These are phyloP conservation scores for Oryza glumipatula DNA, from an alignment of 176 grass and related monocot genomes.

Conservation along the genomic window DNA sequence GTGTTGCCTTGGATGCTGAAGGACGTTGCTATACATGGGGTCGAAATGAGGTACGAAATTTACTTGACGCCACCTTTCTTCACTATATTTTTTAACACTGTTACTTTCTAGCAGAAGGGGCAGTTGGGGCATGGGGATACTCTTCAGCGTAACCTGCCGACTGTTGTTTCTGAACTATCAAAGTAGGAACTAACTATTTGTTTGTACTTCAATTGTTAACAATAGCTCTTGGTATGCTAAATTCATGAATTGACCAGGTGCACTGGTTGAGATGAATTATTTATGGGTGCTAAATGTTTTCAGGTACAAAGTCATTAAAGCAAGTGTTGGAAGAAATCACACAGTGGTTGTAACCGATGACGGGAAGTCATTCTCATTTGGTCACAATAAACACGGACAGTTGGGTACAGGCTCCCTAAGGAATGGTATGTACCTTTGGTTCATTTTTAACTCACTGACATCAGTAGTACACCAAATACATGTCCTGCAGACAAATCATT, in stretches of 20 bases:
- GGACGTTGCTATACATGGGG: slow-evolving; percentile 96
- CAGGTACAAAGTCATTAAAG: slow-evolving; percentile 75
- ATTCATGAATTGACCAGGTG: slow-evolving; percentile 7
- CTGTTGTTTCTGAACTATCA: slow-evolving; percentile 81
- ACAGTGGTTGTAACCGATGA: slow-evolving; percentile 87
- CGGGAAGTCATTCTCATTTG: slow-evolving; percentile 82
- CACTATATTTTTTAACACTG: slow-evolving; percentile 41
- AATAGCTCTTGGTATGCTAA: background rate
- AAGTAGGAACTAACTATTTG: slow-evolving; percentile 52
- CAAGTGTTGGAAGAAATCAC: slow-evolving; percentile 82
- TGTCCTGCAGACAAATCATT: background rate
- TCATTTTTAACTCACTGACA: slow-evolving; percentile 24
- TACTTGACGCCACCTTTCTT: slow-evolving; percentile 16
- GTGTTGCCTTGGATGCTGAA: slow-evolving; percentile 90
- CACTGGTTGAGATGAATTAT: background rate
- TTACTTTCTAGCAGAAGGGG: slow-evolving; percentile 79
- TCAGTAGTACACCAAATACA: slow-evolving; percentile 7
- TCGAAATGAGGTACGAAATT: slow-evolving; percentile 81
- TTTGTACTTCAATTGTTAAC: slow-evolving; percentile 9
- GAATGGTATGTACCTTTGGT: slow-evolving; percentile 57
- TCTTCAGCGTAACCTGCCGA: slow-evolving; percentile 75
- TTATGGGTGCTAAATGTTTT: slow-evolving; percentile 19
- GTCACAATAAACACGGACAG: slow-evolving; percentile 92
- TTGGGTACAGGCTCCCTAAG: slow-evolving; percentile 79
- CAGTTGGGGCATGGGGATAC: slow-evolving; percentile 93